Conservation (phyloP, 306 rosid genomes). For the Lathyrus oleraceus region DNA sequence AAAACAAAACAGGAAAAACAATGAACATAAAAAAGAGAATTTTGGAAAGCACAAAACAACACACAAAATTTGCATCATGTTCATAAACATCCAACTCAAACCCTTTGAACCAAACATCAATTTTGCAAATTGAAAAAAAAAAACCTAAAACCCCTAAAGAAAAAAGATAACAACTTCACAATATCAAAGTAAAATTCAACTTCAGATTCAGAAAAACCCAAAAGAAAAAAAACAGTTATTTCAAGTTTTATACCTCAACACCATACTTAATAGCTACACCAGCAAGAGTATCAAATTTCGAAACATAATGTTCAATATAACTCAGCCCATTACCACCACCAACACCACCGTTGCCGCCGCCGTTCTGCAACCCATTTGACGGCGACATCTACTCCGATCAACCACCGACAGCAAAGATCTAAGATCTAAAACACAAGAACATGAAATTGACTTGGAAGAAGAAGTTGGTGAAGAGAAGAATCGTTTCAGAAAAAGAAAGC, state of each 20-base stretch:
- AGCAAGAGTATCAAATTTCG: conserved; percentile 83
- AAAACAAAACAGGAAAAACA: not conserved
- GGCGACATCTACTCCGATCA: conserved; percentile 67
- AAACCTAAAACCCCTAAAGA: not conserved
- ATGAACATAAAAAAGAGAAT: not conserved
- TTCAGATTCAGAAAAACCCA: not conserved
- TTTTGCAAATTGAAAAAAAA: not conserved
- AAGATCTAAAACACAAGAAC: conserved; percentile 35
- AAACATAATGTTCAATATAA: conserved; percentile 70
- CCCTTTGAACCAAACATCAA: conserved; percentile 22
- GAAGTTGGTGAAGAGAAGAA: conserved; percentile 11
- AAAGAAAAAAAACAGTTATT: not conserved
- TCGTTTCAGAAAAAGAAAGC: not conserved
- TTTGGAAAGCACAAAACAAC: not conserved
- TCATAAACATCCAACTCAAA: conserved; percentile 21
- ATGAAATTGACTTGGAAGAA: conserved; percentile 19
- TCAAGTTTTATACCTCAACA: conserved; percentile 61
- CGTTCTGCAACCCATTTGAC: conserved; percentile 51
- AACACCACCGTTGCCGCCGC: conserved; percentile 34
- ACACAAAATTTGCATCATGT: conserved; percentile 14
- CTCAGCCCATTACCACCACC: conserved; percentile 47
- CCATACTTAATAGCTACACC: conserved; percentile 93
- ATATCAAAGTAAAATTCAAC: conserved; percentile 5
- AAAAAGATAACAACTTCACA: conserved; percentile 30
- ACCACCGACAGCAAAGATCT: conserved; percentile 50